Base-by-base conservation (phyloP, 345 rosid species). In the Acer saccharum region DNA sequence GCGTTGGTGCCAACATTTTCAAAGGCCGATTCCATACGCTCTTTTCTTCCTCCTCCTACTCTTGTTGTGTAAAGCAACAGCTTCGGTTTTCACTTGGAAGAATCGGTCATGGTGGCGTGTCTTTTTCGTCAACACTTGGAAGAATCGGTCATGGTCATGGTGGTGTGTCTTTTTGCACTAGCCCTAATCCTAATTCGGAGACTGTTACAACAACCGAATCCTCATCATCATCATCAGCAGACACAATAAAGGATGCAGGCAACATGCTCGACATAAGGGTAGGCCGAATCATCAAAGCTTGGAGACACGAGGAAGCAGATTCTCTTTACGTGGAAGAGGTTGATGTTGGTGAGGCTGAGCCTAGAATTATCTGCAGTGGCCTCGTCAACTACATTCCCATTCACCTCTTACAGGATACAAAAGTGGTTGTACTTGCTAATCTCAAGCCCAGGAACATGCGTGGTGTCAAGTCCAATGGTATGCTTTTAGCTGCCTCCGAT, bases 301-400 rank as follows among this genome's bases (percentile, higher is more conserved):
- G 96, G 99, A 89, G 89, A 64, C 99, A 95, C 79, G 96, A 90
- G 68, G 98, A 95, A 83, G 99, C 99, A 0, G 96, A 95, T 80
- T 89, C 99, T 3, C 93, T 95, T 0, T 95, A 95, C 55, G 97
- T 92, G 62, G 98, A 95, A 76, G 98, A 95, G 83, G 94, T 95
- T 0, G 98, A 95, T 50, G 82, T 95, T 2, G 99, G 98, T 1
- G 98, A 93, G 82, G 75, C 91, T 0, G 91, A 90, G 78, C 92
- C 97, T 0, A 83, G 98, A 78, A 90, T 89, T 80, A 91, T 95
- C 35, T 95, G 99, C 64, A 95, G 99, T 50, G 99, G 99, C 66
- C 96, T 95, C 39, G 99, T 95, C 72, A 91, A 90, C 43, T 95
- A 88, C 83, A 81, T 91, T 0, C 89, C 97, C 67, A 78, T 93